Percentiles rank a stretch among this genome's conserved stretches.
Evolutionary conservation across 1,284 basidiomycete species (phyloP).

Genomic region (Neolentinus lepideus): DNA sequence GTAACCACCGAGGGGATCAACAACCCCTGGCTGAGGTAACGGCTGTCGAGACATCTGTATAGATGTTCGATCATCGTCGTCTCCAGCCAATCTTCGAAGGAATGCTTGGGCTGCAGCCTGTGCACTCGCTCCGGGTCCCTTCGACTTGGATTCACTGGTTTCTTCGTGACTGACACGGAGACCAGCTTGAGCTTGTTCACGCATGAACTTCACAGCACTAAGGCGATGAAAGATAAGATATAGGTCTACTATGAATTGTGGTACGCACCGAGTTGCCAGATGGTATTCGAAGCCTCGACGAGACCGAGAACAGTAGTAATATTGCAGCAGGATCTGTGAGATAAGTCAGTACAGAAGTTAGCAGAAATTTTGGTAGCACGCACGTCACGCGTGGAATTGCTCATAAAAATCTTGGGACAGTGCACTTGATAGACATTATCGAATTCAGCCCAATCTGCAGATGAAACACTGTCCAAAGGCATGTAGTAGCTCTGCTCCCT

Average conservation of each 20-base stretch:
- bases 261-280: slow-evolving; percentile 73
- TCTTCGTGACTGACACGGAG: slow-evolving; percentile 24
- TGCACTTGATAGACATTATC: slow-evolving; percentile 91
- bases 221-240: not conserved
- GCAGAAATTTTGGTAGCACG: slow-evolving; percentile 18
- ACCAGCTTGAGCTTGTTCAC: slow-evolving; percentile 63
- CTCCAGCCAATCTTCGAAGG: slow-evolving; percentile 49
- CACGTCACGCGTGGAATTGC: slow-evolving; percentile 74
- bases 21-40: slow-evolving; percentile 16
- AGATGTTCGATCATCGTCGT: slow-evolving; percentile 36
- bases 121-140: slow-evolving; percentile 19
- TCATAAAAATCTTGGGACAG: slow-evolving; percentile 79
- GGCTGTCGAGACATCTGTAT: slow-evolving; percentile 29
- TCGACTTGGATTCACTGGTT: slow-evolving; percentile 21
- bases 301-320: slow-evolving; percentile 80
- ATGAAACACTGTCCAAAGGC: slow-evolving; percentile 56
- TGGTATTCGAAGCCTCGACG: slow-evolving; percentile 82
- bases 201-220: slow-evolving; percentile 80
- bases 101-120: slow-evolving; percentile 57
- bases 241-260: not conserved
- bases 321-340: slow-evolving; percentile 75
- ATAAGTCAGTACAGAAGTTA: slow-evolving; percentile 1
- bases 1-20: slow-evolving; percentile 68
- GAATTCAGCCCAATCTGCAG: slow-evolving; percentile 77
- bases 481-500: slow-evolving; percentile 47